Base-by-base conservation (phyloP, 2,329 filamentous ascomycete species). In the Balansia obtecta region DNA sequence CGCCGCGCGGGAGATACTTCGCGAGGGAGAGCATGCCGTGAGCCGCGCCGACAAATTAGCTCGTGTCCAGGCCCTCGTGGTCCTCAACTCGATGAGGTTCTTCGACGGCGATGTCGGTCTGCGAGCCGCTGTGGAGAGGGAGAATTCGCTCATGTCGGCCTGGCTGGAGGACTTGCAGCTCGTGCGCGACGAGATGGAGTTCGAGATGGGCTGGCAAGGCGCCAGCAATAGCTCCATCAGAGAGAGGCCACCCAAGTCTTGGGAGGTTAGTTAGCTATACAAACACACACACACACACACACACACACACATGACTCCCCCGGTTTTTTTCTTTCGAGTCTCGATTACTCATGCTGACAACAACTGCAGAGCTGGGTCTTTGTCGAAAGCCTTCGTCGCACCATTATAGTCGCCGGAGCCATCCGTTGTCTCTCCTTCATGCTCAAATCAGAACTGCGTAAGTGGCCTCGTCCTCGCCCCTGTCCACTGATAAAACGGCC, bases 91-190 rank as follows among this genome's bases (percentile, higher is more conserved):
- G 2, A 68, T 74, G 37, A 63, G 70, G 41, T 60, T 71, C 53
- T 68, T 72, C 48, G 70, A 73, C 40, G 71, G 70, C 0, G 70
- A 74, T 47, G 51, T 73, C 3, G 55, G 59, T 4, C 57, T 73
- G 43, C 57, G 66, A 18, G 64, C 68, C 1, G 61, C 71, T n/a
- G 68, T 64, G 0, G 69, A 73, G 53, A 58, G 66, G 38, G 70
- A 72, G 48, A 55, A 64, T 54, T 51, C 56, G 10, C 56, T 70
- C 16, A 46, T 71, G 16, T 47, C 65, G 47, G 53, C 55, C 3
- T 74, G 71, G 71, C 47, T 65, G 15, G 55, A 54, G 30, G 66
- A 67, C 1, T 60, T 74, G 12, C 55, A 56, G 11, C 55, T 55
- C 22, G 27, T 68, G 18, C 62, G 58, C 45, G 58, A 63, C 12